A percentile compares a stretch with the other conserved stretches of the same genome.
Evolutionary conservation across 495 filamentous ascomycete genomes (phyloP).

Genomic region (Thermochaetoides thermophila): DNA sequence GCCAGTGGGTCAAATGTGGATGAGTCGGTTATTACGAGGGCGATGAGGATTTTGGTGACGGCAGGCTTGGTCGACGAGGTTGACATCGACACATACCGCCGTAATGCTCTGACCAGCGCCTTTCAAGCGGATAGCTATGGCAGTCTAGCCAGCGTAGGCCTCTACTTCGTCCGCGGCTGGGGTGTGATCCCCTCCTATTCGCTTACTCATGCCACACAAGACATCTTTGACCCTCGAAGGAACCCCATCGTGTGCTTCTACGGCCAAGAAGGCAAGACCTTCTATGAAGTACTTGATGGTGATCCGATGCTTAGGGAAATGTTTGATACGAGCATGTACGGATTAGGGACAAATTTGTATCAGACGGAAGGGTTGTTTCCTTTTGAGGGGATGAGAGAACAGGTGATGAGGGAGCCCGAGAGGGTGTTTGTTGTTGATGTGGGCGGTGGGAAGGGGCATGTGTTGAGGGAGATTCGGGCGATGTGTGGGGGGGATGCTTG

Average conservation of each 20-base stretch:
- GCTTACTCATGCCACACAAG: conserved; percentile 13
- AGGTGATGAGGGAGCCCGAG: conserved; percentile 19
- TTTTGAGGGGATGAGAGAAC: conserved; percentile 15
- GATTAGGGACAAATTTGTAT: too few species aligned
- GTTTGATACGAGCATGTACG: too few species aligned
- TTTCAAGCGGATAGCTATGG: conserved; percentile 7
- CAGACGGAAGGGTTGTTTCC: conserved; percentile 29
- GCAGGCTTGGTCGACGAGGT: too few species aligned
- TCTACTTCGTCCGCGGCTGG: too few species aligned
- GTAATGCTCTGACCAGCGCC: conserved; percentile 15
- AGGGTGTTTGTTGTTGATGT: conserved; percentile 19
- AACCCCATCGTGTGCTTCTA: conserved; percentile 17
- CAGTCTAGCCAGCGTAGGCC: too few species aligned
- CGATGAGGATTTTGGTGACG: too few species aligned
- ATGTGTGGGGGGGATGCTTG: conserved; percentile 7
- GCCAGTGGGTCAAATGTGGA: conserved; percentile 13
- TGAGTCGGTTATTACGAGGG: conserved; percentile 15
- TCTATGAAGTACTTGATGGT: conserved; percentile 18
- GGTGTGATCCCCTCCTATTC: conserved; percentile 9
- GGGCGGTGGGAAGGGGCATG: conserved; percentile 16
- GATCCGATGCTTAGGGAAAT: too few species aligned
- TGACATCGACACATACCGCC: conserved; percentile 14
- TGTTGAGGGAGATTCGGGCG: conserved; percentile 14
- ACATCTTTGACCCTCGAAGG: conserved; percentile 17
- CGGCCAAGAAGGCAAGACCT: conserved; percentile 16